Percentiles rank a stretch among this genome's conserved stretches.
Conservation (phyloP, 306 rosid genomes). For the Quercus mongolica region DNA sequence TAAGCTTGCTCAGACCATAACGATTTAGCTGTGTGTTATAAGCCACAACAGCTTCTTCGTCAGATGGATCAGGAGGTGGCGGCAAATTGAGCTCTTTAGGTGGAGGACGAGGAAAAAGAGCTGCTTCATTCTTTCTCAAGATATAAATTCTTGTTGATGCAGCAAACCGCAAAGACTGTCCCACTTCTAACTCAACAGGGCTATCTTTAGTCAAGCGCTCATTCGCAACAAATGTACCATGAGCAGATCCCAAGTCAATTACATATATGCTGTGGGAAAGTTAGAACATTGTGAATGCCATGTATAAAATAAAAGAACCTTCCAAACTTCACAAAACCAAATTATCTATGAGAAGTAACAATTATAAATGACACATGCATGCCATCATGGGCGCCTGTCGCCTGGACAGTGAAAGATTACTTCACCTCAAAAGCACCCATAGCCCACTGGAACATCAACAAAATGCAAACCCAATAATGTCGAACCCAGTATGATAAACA, state of each 20-base stretch:
- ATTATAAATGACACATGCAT: not conserved
- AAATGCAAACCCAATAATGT: not conserved
- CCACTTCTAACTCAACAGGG: constrained; percentile 91
- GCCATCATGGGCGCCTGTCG: not conserved
- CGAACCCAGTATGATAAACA: not conserved
- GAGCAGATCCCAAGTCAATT: constrained; percentile 96
- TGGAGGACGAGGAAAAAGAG: constrained; percentile 70
- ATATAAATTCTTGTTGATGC: constrained; percentile 86
- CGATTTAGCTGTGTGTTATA: constrained; percentile 87
- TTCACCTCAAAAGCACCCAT: constrained; percentile 6
- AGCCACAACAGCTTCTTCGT: constrained; percentile 84
- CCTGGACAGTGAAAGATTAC: not conserved
- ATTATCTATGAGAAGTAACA: not conserved
- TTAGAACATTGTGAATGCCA: constrained; percentile 18
- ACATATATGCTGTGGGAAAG: constrained; percentile 71
- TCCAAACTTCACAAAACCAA: not conserved
- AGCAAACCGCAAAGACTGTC: constrained; percentile 94
- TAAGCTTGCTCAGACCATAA: constrained; percentile 61
- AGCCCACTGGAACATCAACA: constrained; percentile 7
- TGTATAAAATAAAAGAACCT: not conserved
- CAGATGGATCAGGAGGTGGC: constrained; percentile 85
- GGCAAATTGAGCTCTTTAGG: constrained; percentile 69
- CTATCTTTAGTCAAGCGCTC: constrained; percentile 91
- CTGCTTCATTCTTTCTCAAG: constrained; percentile 78
- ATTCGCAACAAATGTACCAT: constrained; percentile 98